These are phyloP conservation scores for Zymoseptoria crescenta DNA, from an alignment of 2,329 filamentous ascomycete species.

Conservation along the genomic window DNA sequence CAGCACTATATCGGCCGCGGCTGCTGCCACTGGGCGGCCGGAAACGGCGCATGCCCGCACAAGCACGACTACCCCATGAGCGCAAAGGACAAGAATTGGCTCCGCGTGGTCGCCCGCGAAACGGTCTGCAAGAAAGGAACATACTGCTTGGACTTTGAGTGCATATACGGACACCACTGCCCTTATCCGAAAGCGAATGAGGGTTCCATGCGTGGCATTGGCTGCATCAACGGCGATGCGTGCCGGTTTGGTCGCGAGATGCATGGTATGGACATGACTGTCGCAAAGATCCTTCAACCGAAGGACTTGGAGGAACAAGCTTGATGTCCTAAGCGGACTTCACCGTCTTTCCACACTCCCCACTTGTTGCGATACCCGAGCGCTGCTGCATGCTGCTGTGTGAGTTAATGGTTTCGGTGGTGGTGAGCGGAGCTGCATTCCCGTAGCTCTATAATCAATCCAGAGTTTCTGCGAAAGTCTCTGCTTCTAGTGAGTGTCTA, in stretches of 20 bases:
- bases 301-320: conserved; percentile 10
- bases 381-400: neutral
- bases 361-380: neutral
- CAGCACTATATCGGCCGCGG: conserved; percentile 52
- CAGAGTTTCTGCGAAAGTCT: neutral
- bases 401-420: neutral
- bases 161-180: conserved; percentile 58
- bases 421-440: neutral
- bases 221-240: conserved; percentile 50
- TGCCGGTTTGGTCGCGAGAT: conserved; percentile 52
- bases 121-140: conserved; percentile 53
- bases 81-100: conserved; percentile 45
- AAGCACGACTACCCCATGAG: conserved; percentile 46
- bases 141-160: conserved; percentile 51
- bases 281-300: conserved; percentile 41
- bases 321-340: neutral
- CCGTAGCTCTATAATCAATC: neutral
- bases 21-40: conserved; percentile 44
- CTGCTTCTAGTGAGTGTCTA: too few relatives aligned
- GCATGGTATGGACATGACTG: conserved; percentile 50
- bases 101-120: conserved; percentile 54
- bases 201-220: conserved; percentile 42
- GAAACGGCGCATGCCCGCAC: conserved; percentile 47
- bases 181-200: conserved; percentile 40
- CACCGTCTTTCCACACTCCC: neutral